Evolutionary conservation across 805 yeast species (phyloP), one percentile per base, ranked within the genome.

Genomic region (Sugiyamaella marilandica): DNA sequence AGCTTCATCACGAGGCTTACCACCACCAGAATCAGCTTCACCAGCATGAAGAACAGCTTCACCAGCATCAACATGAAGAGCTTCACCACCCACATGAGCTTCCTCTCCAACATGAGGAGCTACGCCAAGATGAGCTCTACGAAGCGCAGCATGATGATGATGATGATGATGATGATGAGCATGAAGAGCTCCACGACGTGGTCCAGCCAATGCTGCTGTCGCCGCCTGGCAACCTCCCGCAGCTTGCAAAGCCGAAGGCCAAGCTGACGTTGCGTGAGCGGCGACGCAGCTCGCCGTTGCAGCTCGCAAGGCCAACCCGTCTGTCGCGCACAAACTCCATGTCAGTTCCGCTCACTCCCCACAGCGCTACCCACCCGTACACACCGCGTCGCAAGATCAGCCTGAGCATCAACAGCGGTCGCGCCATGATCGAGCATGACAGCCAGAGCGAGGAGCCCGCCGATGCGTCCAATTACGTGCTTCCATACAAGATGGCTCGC

Each of bases 281-380:
- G 16, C 37, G 50, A 10, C 26, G 52, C 19, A 43, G 48, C 34
- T 49, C 52, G 26, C 52, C 52, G 3, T 31, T 34, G 13, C 49
- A 35, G 35, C 21, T 35, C n/a, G 31, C 45, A 4, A 34, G 39
- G n/a, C 45, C 41, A 2, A 32, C 16, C 29, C 18, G 18, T 8
- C 33, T 36, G 11, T 31, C 50, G 4, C 16, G 50, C 11, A 47
- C 34, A 13, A 47, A 47, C 32, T 47, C 50, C 10, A 16, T 47
- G 16, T 47, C 50, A 5, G 19, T 19, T 5, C 41, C 41, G 5
- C n/a, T 35, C n/a, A 34, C 26, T 45, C 35, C 43, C 19, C 43
- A 39, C 43, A 16, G 16, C 33, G 36, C 39, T 31, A 13, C 21
- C 13, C 9, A 29, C 32, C 21, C 47, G 8, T 39, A 49, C 45